phyloP scores from a whole-genome alignment of 805 yeast genomes.

The Priceomyces castillae region DNA sequence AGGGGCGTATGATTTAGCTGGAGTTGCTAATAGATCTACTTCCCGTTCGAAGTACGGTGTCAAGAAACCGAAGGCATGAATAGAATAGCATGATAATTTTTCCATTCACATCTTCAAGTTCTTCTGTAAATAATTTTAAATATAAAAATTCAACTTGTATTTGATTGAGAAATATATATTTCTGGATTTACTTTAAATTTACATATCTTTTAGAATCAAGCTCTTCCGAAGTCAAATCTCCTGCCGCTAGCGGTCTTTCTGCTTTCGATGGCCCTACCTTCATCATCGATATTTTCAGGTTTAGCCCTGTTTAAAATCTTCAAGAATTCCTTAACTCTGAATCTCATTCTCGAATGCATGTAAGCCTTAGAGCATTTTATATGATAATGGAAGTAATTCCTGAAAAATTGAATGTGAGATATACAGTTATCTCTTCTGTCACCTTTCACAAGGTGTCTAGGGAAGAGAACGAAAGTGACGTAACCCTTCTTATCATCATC shows the following conservation, averaged over 20 bases:
- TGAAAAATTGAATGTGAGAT: conserved; percentile 85
- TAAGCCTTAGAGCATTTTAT: conserved; percentile 98
- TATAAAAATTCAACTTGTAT: conserved; percentile 1
- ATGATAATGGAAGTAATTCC: conserved; percentile 98
- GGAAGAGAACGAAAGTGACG: conserved; percentile 72
- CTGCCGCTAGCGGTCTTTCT: conserved; percentile 75
- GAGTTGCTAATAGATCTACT: conserved; percentile 88
- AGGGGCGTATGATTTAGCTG: conserved; percentile 90
- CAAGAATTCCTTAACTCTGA: conserved; percentile 87
- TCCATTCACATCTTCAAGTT: background rate
- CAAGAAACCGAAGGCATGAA: conserved; percentile 58
- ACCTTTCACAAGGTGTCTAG: conserved; percentile 64
- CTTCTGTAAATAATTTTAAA: conserved; percentile 3
- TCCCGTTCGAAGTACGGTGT: conserved; percentile 94
- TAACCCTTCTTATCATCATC: conserved; percentile 48
- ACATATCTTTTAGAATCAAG: conserved; percentile 4
- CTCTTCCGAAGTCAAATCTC: conserved; percentile 46
- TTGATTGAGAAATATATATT: background rate
- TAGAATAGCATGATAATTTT: background rate
- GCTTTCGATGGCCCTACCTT: conserved; percentile 43
- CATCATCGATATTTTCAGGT: conserved; percentile 83
- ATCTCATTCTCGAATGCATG: conserved; percentile 98
- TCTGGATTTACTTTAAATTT: background rate
- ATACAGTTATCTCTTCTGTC: conserved; percentile 82
- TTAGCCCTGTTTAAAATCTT: conserved; percentile 96